Evolutionary conservation across 2,329 filamentous ascomycete genomes (phyloP).

Genomic region (Parastagonospora avenae): DNA sequence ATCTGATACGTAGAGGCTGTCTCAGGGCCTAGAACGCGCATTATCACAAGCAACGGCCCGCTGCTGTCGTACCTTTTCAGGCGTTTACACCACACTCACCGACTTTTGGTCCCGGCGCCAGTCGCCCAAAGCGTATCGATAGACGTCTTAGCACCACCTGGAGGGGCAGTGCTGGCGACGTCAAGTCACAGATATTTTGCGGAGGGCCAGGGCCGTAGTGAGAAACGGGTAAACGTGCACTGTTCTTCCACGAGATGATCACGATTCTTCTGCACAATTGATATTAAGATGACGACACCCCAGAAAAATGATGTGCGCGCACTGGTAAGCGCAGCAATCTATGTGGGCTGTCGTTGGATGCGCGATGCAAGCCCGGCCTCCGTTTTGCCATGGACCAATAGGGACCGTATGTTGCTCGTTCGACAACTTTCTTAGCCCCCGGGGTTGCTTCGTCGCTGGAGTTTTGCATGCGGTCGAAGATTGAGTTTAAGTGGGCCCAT

Average conservation of each 20-base stretch:
- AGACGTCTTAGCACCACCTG: conserved; percentile 20
- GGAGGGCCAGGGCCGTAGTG: conserved; percentile 23
- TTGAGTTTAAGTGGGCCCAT: conserved; percentile 40
- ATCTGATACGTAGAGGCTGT: conserved; percentile 15
- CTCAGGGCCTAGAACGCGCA: conserved; percentile 19
- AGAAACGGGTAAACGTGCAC: conserved; percentile 1
- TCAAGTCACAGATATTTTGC: conserved; percentile 19
- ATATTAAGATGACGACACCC: conserved; percentile 28
- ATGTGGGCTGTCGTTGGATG: conserved; percentile 28
- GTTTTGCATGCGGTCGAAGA: conserved; percentile 26
- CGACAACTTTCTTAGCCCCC: conserved; percentile 31
- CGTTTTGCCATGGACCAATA: conserved; percentile 37
- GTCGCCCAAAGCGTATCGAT: conserved; percentile 37
- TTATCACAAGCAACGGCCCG: conserved; percentile 30
- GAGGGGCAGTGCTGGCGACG: conserved; percentile 33
- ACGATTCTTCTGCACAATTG: conserved; percentile 1
- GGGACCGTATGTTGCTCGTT: conserved; percentile 13
- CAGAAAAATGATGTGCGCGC: conserved; percentile 9
- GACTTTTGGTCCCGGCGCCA: conserved; percentile 39
- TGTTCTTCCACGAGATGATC: neutral
- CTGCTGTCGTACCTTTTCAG: conserved; percentile 28
- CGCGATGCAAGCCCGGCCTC: conserved; percentile 28
- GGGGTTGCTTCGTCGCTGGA: conserved; percentile 36
- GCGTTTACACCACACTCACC: conserved; percentile 41
- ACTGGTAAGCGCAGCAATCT: conserved; percentile 26